phyloP scores from a whole-genome alignment of 2,329 filamentous ascomycete genomes.

The Cercospora janseana region DNA sequence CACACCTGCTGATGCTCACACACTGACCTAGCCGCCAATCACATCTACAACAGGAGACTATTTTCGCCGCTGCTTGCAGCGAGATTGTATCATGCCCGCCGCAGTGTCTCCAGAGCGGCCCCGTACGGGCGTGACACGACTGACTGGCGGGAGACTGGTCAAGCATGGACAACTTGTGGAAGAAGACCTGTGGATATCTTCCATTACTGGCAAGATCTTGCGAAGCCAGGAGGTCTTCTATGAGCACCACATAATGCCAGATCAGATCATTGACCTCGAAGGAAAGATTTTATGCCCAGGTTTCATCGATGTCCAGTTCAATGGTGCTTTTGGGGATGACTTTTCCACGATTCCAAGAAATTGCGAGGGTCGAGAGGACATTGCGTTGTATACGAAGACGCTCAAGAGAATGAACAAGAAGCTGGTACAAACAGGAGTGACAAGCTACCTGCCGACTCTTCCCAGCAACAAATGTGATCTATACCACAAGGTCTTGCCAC shows the following conservation, averaged over 20 bases:
- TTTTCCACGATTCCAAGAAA: slow-evolving; percentile 69
- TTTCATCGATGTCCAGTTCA: slow-evolving; percentile 87
- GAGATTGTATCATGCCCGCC: slow-evolving; percentile 42
- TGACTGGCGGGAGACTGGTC: slow-evolving; percentile 71
- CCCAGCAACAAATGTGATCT: slow-evolving; percentile 78
- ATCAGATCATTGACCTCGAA: slow-evolving; percentile 72
- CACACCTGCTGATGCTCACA: too few relatives aligned
- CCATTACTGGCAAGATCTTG: slow-evolving; percentile 76
- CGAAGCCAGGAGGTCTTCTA: slow-evolving; percentile 66
- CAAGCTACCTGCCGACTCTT: slow-evolving; percentile 81
- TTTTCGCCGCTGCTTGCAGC: too few relatives aligned
- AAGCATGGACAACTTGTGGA: slow-evolving; percentile 65
- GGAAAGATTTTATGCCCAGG: slow-evolving; percentile 83
- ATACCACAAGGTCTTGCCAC: slow-evolving; percentile 77
- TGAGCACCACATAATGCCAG: slow-evolving; percentile 66
- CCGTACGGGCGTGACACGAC: slow-evolving; percentile 57
- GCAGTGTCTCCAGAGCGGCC: slow-evolving; percentile 41
- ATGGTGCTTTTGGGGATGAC: slow-evolving; percentile 90
- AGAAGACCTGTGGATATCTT: slow-evolving; percentile 87
- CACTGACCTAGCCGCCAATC: slow-evolving; percentile 1
- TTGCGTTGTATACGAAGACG: slow-evolving; percentile 68
- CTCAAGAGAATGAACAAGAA: slow-evolving; percentile 68
- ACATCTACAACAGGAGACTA: too few relatives aligned
- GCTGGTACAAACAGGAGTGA: slow-evolving; percentile 77
- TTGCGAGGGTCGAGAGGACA: slow-evolving; percentile 34